Base-by-base conservation (phyloP, 371 early-diverging fungal species). In the Cokeromyces recurvatus region DNA sequence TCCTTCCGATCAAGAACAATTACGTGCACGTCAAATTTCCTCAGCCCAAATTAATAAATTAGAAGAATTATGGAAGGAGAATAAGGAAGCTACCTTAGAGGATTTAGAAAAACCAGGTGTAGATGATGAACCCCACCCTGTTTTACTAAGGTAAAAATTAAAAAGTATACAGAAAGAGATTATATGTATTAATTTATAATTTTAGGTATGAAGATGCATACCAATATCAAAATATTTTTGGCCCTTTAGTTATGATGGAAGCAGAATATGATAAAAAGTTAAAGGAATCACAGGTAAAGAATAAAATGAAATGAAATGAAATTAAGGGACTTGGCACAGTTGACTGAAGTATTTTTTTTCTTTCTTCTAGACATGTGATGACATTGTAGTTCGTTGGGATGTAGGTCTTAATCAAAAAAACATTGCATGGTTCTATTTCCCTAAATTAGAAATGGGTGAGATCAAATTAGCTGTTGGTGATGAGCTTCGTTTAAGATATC, bases 361-460 rank as follows among this genome's bases (percentile, higher is more conserved):
- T n/a, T n/a, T n/a, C n/a, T n/a, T 2, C 17, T 69, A 77, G 74
- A 93, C 94, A 2, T 94, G 98, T 68, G 93, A 94, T 41, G 90
- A 93, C 55, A 89, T 98, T 45, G 84, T 86, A 17, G 93, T 99
- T 14, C 87, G 95, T 17, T 97, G 98, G 97, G 95, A 96, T 69
- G 82, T 88, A n/a, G 94, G 96, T 35, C 69, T 97, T 48, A 98
- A 94, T 67, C 84, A 83, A 57, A 94, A 94, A 68, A 83, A 86
- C n/a, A 69, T 93, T 31, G 98, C 95, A 1, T 94, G 87, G 78
- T 97, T 98, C 56, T 77, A 82, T 38, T 84, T 98, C 59, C 91
- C 95, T 9, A 94, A 92, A 57, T 68, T 91, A 37, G 94, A 94
- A 54, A 71, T 90, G 54, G 94, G 94, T 37, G 98, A 98, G 62